Conservation (phyloP, 192 early-diverging fungal genomes). For the Physocladia obscura region DNA sequence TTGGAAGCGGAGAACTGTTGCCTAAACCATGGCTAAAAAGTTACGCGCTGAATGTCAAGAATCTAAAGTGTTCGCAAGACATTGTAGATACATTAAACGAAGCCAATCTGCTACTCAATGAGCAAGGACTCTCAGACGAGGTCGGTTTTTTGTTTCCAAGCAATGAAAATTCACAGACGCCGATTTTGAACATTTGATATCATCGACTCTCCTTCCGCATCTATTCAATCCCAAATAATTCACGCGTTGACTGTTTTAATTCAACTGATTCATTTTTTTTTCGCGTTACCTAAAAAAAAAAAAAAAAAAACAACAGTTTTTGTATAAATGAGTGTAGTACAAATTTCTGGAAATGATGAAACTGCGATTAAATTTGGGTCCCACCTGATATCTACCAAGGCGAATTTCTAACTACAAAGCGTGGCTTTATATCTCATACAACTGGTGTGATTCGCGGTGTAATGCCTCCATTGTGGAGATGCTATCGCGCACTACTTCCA, state of each 20-base stretch:
- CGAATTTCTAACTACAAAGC: not conserved
- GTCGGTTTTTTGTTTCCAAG: constrained; percentile 11
- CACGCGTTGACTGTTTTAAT: too few relatives aligned
- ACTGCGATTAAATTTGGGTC: not conserved
- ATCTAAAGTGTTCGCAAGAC: constrained; percentile 11
- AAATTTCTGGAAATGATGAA: constrained; percentile 3
- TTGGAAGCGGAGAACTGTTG: too few relatives aligned
- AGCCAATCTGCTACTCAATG: constrained; percentile 11
- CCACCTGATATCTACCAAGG: not conserved
- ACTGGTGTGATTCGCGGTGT: not conserved
- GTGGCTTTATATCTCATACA: constrained; percentile 9
- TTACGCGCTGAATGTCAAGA: constrained; percentile 8
- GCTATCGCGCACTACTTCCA: not conserved
- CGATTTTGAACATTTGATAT: too few relatives aligned
- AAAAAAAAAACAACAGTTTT: not conserved
- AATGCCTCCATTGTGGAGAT: not conserved
- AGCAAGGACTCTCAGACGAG: not conserved
- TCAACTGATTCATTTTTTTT: too few relatives aligned
- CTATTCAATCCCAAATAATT: too few relatives aligned
- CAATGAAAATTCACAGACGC: too few relatives aligned
- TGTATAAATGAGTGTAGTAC: not conserved
- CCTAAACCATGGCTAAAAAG: not conserved
- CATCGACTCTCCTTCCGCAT: too few relatives aligned
- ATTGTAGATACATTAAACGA: constrained; percentile 18
- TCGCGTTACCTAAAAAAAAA: too few relatives aligned